Conservation (phyloP, 1,284 basidiomycete species). For the Bondarzewia mesenterica region DNA sequence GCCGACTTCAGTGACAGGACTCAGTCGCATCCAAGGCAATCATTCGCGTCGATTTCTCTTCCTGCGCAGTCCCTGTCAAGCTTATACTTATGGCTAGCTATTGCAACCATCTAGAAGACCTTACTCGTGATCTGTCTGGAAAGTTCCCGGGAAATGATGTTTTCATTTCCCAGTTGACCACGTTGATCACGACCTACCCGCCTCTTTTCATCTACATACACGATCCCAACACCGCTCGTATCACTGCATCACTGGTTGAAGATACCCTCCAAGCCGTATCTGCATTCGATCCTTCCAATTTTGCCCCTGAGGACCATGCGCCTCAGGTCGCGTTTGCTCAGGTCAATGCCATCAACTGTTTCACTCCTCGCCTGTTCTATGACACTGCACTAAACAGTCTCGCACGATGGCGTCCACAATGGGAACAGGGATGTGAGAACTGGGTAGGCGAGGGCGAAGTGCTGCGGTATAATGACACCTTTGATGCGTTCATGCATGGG, state of each 20-base stretch:
- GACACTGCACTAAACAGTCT: constrained; percentile 59
- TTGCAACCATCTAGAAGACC: constrained; percentile 10
- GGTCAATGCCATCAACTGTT: constrained; percentile 59
- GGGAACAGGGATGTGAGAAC: constrained; percentile 53
- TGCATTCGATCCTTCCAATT: constrained; percentile 6
- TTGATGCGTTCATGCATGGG: constrained; percentile 65
- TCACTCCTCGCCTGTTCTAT: constrained; percentile 58
- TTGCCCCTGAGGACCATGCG: constrained; percentile 11
- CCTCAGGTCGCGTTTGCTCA: constrained; percentile 27
- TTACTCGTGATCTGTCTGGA: constrained; percentile 7
- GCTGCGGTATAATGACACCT: constrained; percentile 44
- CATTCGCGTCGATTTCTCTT: too few species aligned
- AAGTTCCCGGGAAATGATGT: constrained; percentile 23
- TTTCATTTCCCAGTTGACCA: constrained; percentile 30
- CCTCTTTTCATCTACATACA: constrained; percentile 69
- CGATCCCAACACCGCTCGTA: constrained; percentile 45
- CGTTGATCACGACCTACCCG: constrained; percentile 41
- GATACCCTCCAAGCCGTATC: constrained; percentile 25
- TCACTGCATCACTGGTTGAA: constrained; percentile 35
- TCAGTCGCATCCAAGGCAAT: too few species aligned
- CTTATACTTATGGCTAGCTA: constrained; percentile 12
- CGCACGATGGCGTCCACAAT: constrained; percentile 41
- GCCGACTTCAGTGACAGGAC: too few species aligned
- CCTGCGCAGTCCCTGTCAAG: too few species aligned
- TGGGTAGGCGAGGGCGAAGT: constrained; percentile 33